phyloP scores from a whole-genome alignment of 75 land plant genomes.

The Pseudotsuga menziesii region DNA sequence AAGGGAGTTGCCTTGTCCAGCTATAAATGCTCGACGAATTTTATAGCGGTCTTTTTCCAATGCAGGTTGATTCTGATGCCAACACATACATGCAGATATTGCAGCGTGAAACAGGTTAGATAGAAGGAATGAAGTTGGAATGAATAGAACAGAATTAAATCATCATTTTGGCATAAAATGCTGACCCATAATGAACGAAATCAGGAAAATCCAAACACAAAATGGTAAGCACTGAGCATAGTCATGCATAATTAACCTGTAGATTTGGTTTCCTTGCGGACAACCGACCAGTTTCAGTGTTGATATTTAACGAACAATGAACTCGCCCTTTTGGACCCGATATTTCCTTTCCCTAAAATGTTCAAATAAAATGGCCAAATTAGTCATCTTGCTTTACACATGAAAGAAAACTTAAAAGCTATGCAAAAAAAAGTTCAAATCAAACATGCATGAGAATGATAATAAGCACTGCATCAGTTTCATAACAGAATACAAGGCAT shows the following conservation, averaged over 20 bases:
- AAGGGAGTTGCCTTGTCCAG: conserved; percentile 82
- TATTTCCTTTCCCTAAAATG: conserved; percentile 55
- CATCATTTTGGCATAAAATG: neutral
- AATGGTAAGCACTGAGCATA: neutral
- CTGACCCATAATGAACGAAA: neutral
- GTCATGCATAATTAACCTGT: conserved; percentile 51
- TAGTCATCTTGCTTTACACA: neutral
- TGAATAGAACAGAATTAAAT: neutral
- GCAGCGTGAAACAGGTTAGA: neutral
- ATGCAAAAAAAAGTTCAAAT: neutral
- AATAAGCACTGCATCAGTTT: neutral
- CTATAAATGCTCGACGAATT: conserved; percentile 93
- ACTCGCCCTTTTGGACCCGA: conserved; percentile 81
- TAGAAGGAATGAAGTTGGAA: neutral
- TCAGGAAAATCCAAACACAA: neutral
- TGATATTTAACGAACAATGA: conserved; percentile 97
- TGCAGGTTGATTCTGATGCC: conserved; percentile 91
- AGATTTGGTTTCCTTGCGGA: conserved; percentile 95
- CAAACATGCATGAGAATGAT: neutral
- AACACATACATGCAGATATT: neutral
- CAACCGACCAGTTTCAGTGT: conserved; percentile 97
- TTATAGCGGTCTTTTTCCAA: conserved; percentile 94
- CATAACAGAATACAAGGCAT: neutral
- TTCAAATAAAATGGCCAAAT: neutral
- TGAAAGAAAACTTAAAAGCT: neutral